Base-by-base conservation (phyloP, 1,284 basidiomycete genomes). In the Irpex sp. region DNA sequence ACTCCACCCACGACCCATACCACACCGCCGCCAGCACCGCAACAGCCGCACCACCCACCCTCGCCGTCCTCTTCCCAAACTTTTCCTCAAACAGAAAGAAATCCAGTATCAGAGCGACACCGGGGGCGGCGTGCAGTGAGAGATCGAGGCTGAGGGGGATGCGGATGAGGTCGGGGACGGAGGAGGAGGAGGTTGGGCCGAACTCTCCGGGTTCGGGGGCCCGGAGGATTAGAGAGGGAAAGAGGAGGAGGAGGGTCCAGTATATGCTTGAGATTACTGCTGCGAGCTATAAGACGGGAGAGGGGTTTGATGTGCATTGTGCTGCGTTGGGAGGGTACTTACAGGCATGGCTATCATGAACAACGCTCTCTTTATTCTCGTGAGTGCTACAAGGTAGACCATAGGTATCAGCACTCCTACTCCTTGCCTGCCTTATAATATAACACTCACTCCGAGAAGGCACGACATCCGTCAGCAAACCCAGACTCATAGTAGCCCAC, bases 251-350 rank as follows among this genome's bases (percentile, higher is more conserved):
- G 15, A 92, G 77, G 1, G 81, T 74, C 90, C 89, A 92, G 75
- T 94, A 94, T 61, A 94, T 87, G 35, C 78, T 75, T 2, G 90
- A 84, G 57, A 94, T 83, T 63, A 90, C 83, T 49, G 89, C 80
- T 17, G 84, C 81, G 36, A 92, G 70, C 87, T 90, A 21, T 21
- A 21, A 21, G 21, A 21, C 1, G 21, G 21, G 21, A 21, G 21
- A 21, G 21, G 21, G 21, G 21, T 21, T 21, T 3, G 21, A 21
- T 21, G 21, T 21, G 21, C 21, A 21, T 21, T 21, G 21, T 21
- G 21, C 21, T 21, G 21, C 21, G 21, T 21, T 21, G 21, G 21
- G 21, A 21, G 21, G 21, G 21, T 21, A 69, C 81, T 51, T 69
- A 86, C 85, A 0, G 89, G 88, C 65, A 92, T 72, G 0, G 89